Percentiles rank a stretch among this genome's conserved stretches.
phyloP scores from a whole-genome alignment of 148 eudicot genomes.

The Nepenthes gracilis region DNA sequence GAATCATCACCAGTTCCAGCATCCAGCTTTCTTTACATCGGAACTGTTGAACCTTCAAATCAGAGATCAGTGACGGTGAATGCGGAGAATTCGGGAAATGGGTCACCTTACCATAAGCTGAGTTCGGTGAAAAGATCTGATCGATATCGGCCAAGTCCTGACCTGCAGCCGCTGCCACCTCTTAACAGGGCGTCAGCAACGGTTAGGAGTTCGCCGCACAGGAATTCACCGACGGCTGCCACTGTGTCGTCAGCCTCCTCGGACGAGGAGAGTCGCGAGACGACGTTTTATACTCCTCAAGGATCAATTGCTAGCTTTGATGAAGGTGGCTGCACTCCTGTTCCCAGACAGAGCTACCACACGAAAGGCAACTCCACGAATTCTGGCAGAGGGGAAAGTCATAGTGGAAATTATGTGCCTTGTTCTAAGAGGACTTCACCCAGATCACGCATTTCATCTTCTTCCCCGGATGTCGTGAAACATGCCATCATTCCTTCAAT shows the following conservation, averaged over 20 bases:
- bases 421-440: conserved; percentile 83
- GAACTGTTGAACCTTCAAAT: conserved; percentile 62
- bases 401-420: conserved; percentile 18
- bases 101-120: conserved; percentile 69
- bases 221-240: conserved; percentile 47
- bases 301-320: conserved; percentile 67
- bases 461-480: conserved; percentile 45
- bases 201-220: conserved; percentile 15
- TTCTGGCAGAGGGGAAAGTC: conserved; percentile 17
- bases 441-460: conserved; percentile 36
- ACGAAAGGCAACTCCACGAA: conserved; percentile 9
- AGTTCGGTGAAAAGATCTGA: conserved; percentile 33
- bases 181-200: conserved; percentile 10
- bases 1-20: conserved; percentile 49
- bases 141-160: conserved; percentile 78
- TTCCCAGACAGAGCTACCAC: conserved; percentile 15
- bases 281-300: conserved; percentile 59
- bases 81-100: conserved; percentile 27
- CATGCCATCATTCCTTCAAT: conserved; percentile 53
- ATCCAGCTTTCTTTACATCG: conserved; percentile 61
- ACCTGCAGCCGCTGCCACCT: conserved; percentile 80
- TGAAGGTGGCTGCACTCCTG: conserved; percentile 32
- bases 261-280: conserved; percentile 58
- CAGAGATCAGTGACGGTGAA: conserved; percentile 20
- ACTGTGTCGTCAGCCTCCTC: conserved; percentile 33